Conservation (phyloP, 2,329 filamentous ascomycete genomes). For the Neoascochyta sp. region DNA sequence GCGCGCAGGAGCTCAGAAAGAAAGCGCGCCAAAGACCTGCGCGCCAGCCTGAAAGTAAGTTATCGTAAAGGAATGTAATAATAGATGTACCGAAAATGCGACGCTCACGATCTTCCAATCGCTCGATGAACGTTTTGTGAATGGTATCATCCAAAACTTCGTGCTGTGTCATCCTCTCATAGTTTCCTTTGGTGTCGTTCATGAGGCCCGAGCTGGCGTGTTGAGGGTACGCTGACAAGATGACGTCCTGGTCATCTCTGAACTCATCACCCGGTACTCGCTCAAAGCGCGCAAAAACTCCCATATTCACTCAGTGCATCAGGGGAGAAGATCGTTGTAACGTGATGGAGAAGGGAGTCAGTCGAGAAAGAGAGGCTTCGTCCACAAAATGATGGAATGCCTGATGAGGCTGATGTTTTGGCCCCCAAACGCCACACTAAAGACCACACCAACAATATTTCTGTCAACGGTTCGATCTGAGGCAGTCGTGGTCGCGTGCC, state of each 20-base stretch:
- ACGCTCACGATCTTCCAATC: slow-evolving; percentile 5
- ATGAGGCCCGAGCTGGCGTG: slow-evolving; percentile 2
- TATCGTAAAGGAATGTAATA: slow-evolving; percentile 7
- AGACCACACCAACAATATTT: too few relatives aligned
- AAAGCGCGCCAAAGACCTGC: slow-evolving; percentile 14
- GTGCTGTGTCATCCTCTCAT: too few relatives aligned
- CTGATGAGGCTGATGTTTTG: too few relatives aligned
- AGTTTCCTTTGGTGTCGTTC: too few relatives aligned
- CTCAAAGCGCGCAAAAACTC: slow-evolving; percentile 6
- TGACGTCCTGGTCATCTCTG: slow-evolving; percentile 5
- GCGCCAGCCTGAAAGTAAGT: slow-evolving; percentile 12
- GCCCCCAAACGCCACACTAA: too few relatives aligned
- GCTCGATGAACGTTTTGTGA: slow-evolving; percentile 8
- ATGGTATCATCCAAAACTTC: neutral
- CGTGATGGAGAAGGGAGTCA: too few relatives aligned
- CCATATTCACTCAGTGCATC: slow-evolving; percentile 1
- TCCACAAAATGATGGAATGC: too few relatives aligned
- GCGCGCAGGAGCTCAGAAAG: slow-evolving; percentile 8
- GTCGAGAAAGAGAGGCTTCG: too few relatives aligned
- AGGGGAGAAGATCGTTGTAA: too few relatives aligned
- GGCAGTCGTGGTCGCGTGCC: too few relatives aligned
- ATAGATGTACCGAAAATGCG: slow-evolving; percentile 6
- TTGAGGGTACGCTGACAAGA: slow-evolving; percentile 2
- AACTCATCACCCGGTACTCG: slow-evolving; percentile 6
- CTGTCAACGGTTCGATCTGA: too few relatives aligned